A percentile compares a stretch with the other conserved stretches of the same genome.
Conservation (phyloP, 1,284 basidiomycete genomes). For the Malassezia cuniculi region DNA sequence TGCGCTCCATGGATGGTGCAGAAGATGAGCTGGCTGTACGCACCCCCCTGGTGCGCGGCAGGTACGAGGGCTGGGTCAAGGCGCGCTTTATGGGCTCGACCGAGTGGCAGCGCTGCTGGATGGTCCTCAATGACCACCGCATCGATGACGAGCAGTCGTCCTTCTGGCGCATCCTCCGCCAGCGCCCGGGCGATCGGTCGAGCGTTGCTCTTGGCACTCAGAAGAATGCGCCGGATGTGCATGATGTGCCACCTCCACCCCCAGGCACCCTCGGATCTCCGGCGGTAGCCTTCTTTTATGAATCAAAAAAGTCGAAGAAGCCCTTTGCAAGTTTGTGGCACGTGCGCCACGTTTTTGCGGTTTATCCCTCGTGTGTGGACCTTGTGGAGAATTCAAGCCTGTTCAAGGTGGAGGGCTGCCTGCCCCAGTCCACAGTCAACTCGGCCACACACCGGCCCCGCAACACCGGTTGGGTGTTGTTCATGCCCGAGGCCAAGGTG, state of each 20-base stretch:
- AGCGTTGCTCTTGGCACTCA: conserved; percentile 9
- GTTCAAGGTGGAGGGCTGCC: conserved; percentile 42
- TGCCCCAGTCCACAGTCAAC: conserved; percentile 24
- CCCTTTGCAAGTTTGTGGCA: conserved; percentile 39
- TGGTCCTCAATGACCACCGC: conserved; percentile 52
- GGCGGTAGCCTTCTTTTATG: conserved; percentile 39
- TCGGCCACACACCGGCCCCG: conserved; percentile 54
- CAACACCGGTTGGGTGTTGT: conserved; percentile 45
- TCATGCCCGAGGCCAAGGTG: conserved; percentile 44
- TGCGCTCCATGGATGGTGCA: conserved; percentile 8
- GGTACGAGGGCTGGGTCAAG: conserved; percentile 82
- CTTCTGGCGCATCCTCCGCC: conserved; percentile 23
- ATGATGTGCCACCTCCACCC: conserved; percentile 24
- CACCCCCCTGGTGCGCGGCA: conserved; percentile 50
- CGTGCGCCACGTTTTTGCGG: conserved; percentile 36
- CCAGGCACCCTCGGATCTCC: conserved; percentile 31
- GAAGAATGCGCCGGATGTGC: conserved; percentile 13
- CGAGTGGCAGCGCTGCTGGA: conserved; percentile 88
- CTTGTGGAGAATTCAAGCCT: conserved; percentile 40
- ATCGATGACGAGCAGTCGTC: conserved; percentile 24
- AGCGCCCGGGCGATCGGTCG: conserved; percentile 21
- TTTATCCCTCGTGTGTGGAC: conserved; percentile 41
- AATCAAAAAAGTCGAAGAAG: conserved; percentile 38
- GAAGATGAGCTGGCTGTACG: conserved; percentile 10
- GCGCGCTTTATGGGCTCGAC: conserved; percentile 84